Evolutionary conservation across 2,329 filamentous ascomycete species (phyloP).

Genomic region (Juglanconis juglandina): DNA sequence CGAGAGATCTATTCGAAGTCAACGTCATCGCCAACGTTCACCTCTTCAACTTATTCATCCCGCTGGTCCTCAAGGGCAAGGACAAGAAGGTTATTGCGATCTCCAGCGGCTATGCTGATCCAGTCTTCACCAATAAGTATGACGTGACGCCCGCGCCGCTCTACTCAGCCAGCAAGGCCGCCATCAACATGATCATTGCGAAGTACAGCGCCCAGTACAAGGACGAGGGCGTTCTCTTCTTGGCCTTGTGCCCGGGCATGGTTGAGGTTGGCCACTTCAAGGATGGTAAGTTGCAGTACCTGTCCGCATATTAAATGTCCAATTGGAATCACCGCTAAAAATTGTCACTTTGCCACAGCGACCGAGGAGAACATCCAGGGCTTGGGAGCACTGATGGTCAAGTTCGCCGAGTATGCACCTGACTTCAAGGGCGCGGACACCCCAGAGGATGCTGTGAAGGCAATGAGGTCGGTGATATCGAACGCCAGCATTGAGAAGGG

Average conservation of each 20-base stretch:
- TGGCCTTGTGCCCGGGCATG: conserved; percentile 49
- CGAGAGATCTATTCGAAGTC: conserved; percentile 31
- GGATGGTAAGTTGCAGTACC: conserved; percentile 20
- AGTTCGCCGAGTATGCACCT: conserved; percentile 37
- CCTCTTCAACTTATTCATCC: conserved; percentile 50
- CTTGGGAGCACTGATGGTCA: conserved; percentile 24
- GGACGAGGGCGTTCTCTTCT: conserved; percentile 48
- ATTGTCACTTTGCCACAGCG: conserved; percentile 9
- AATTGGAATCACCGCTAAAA: not conserved
- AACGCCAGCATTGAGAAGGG: conserved; percentile 42
- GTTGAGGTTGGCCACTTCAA: conserved; percentile 39
- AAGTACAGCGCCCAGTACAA: conserved; percentile 51
- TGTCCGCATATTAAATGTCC: not conserved
- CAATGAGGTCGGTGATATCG: conserved; percentile 31
- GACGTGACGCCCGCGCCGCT: conserved; percentile 24
- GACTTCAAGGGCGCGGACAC: conserved; percentile 34
- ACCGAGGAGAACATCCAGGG: conserved; percentile 26
- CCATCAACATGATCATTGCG: conserved; percentile 47
- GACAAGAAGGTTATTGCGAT: conserved; percentile 54
- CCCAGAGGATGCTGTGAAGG: conserved; percentile 32
- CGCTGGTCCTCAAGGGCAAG: conserved; percentile 47
- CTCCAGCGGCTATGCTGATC: conserved; percentile 45
- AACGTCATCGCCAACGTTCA: conserved; percentile 53
- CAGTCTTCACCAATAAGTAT: conserved; percentile 36
- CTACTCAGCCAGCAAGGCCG: conserved; percentile 51